Conservation (phyloP, 768 basidiomycete species). For the Phanerochaete carnosa region DNA sequence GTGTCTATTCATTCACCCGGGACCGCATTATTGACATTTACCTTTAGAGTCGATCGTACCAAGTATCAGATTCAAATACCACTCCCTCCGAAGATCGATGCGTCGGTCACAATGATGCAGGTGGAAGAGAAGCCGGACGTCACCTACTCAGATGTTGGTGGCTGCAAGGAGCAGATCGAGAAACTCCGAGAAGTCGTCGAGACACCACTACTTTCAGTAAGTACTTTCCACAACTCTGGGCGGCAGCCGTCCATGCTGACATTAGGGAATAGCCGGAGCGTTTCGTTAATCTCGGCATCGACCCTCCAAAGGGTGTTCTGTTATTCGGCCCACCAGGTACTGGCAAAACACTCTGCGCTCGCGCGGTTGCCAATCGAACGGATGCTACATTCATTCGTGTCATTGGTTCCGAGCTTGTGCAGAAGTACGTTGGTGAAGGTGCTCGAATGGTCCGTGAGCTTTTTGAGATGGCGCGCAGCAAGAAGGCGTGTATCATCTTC, state of each 20-base stretch:
- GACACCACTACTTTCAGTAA: conserved; percentile 87
- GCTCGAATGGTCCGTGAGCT: conserved; percentile 98
- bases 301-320: conserved; percentile 97
- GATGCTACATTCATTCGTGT: conserved; percentile 99
- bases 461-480: conserved; percentile 98
- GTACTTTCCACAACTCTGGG: conserved; percentile 20
- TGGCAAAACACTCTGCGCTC: conserved; percentile 98
- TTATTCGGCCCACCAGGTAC: conserved; percentile 95
- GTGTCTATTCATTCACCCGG: not conserved
- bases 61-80: conserved; percentile 99
- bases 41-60: conserved; percentile 77
- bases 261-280: conserved; percentile 80
- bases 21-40: not conserved
- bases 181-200: conserved; percentile 98
- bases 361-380: conserved; percentile 97
- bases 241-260: not conserved
- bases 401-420: conserved; percentile 98
- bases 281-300: conserved; percentile 97
- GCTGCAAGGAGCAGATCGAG: conserved; percentile 99
- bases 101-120: conserved; percentile 99
- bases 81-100: conserved; percentile 96
- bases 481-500: conserved; percentile 99
- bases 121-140: conserved; percentile 99
- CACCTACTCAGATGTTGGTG: conserved; percentile 96
- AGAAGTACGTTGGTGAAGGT: conserved; percentile 99